Evolutionary conservation across 176 grass and related monocot species (phyloP).

Genomic region (Urochloa ruziziensis): DNA sequence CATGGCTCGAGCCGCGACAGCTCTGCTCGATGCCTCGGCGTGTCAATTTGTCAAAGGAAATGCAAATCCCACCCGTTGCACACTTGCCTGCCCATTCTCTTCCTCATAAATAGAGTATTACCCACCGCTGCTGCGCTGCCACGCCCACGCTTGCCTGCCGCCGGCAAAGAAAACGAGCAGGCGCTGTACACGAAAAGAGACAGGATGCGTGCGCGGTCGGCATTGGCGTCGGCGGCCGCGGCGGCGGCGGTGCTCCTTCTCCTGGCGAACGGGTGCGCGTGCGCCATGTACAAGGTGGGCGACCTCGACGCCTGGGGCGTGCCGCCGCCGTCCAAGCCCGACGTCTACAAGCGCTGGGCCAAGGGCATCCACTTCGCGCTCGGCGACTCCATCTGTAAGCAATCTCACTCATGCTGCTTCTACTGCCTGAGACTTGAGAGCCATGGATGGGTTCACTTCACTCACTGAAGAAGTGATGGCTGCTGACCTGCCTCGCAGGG

Average conservation of each 20-base stretch:
- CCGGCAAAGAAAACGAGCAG: not conserved
- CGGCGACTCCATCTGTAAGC: conserved; percentile 70
- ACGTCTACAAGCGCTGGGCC: conserved; percentile 64
- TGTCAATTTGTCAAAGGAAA: not conserved
- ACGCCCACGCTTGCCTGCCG: too few relatives aligned
- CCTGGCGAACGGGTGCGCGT: conserved; percentile 21
- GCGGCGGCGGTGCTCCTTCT: not conserved
- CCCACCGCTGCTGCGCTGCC: not conserved
- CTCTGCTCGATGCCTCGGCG: not conserved
- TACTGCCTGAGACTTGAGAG: too few relatives aligned
- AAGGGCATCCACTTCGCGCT: conserved; percentile 51
- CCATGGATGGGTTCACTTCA: too few relatives aligned
- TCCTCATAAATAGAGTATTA: not conserved
- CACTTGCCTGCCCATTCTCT: not conserved
- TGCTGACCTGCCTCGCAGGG: not conserved
- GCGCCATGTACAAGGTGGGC: conserved; percentile 78
- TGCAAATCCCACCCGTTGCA: not conserved
- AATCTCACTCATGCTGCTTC: too few relatives aligned
- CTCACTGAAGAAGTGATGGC: not conserved
- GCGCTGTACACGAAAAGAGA: not conserved
- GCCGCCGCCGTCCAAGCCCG: conserved; percentile 55
- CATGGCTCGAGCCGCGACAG: not conserved
- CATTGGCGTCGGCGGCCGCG: conserved; percentile 14
- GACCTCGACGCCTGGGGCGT: conserved; percentile 71
- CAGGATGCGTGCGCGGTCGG: conserved; percentile 21